Conservation (phyloP, 2,329 filamentous ascomycete species). For the Colletotrichum lindemuthianum region DNA sequence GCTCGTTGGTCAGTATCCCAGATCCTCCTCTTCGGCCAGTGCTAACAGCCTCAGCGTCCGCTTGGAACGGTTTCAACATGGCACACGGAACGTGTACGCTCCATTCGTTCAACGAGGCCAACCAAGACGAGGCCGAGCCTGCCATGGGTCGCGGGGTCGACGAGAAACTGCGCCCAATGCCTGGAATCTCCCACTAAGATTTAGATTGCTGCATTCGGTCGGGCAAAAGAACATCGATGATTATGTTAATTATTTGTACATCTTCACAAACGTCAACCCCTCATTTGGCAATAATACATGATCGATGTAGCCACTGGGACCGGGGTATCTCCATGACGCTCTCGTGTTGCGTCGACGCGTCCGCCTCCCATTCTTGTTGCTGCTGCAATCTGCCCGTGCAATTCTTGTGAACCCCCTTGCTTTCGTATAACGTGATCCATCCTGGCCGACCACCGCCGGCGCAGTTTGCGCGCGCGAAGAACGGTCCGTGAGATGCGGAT, state of each 20-base stretch:
- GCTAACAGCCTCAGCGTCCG: constrained; percentile 67
- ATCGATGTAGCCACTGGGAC: constrained; percentile 30
- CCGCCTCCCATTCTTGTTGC: constrained; percentile 5
- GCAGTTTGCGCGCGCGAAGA: constrained; percentile 10
- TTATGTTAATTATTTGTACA: constrained; percentile 36
- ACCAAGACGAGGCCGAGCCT: constrained; percentile 71
- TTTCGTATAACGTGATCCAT: constrained; percentile 27
- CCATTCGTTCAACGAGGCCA: constrained; percentile 79
- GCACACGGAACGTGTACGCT: constrained; percentile 79
- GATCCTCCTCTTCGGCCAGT: neutral
- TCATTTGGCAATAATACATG: constrained; percentile 36
- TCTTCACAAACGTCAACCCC: constrained; percentile 27
- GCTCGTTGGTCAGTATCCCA: constrained; percentile 67
- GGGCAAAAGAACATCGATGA: constrained; percentile 11
- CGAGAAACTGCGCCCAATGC: constrained; percentile 60
- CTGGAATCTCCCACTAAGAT: neutral
- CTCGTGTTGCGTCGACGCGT: constrained; percentile 4
- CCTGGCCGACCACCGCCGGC: constrained; percentile 19
- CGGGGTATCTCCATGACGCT: constrained; percentile 32
- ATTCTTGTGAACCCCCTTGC: constrained; percentile 25
- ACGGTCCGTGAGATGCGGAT: neutral
- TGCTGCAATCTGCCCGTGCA: constrained; percentile 21
- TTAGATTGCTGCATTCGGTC: neutral
- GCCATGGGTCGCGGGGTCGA: constrained; percentile 70
- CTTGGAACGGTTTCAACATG: constrained; percentile 82